Percentiles rank a stretch among this genome's conserved stretches.
These are phyloP conservation scores for Karstenula rhodostoma DNA, from an alignment of 2,329 filamentous ascomycete species.

Conservation along the genomic window DNA sequence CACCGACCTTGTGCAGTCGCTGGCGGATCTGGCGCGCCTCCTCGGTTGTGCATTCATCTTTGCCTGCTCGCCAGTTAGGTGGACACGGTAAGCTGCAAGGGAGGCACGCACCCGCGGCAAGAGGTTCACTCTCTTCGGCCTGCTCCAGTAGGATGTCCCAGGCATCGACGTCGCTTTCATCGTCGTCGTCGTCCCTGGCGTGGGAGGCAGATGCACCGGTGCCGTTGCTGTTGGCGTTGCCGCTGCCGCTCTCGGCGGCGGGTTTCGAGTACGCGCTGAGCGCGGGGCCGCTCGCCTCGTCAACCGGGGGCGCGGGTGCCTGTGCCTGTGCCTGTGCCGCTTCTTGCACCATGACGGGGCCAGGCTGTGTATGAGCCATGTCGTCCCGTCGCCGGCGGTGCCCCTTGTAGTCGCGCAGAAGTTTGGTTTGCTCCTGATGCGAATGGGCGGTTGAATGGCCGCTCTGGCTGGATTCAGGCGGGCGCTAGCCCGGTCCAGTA, in stretches of 20 bases:
- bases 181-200: slow-evolving; percentile 33
- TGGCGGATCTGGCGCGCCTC: slow-evolving; percentile 74
- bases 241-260: slow-evolving; percentile 26
- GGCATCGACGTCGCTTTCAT: slow-evolving; percentile 40
- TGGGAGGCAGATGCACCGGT: slow-evolving; percentile 18
- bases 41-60: slow-evolving; percentile 43
- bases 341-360: slow-evolving; percentile 40
- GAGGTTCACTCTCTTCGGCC: slow-evolving; percentile 39
- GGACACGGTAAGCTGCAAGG: not conserved
- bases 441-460: slow-evolving; percentile 19
- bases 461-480: slow-evolving; percentile 1
- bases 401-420: slow-evolving; percentile 14
- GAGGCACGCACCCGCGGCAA: slow-evolving; percentile 29
- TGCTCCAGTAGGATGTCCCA: slow-evolving; percentile 46
- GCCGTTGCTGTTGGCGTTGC: slow-evolving; percentile 16
- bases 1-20: slow-evolving; percentile 78
- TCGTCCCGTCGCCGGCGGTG: slow-evolving; percentile 29
- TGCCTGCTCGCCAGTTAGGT: slow-evolving; percentile 23
- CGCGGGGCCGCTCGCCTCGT: slow-evolving; percentile 26
- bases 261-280: slow-evolving; percentile 24
- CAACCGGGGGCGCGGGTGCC: slow-evolving; percentile 27
- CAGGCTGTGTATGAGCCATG: slow-evolving; percentile 37
- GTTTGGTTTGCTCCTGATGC: slow-evolving; percentile 25
- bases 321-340: slow-evolving; percentile 16
- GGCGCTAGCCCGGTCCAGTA: slow-evolving; percentile 19